Base-by-base conservation (phyloP, 352 stramenopile species). In the Phytopythium ostracodes region DNA sequence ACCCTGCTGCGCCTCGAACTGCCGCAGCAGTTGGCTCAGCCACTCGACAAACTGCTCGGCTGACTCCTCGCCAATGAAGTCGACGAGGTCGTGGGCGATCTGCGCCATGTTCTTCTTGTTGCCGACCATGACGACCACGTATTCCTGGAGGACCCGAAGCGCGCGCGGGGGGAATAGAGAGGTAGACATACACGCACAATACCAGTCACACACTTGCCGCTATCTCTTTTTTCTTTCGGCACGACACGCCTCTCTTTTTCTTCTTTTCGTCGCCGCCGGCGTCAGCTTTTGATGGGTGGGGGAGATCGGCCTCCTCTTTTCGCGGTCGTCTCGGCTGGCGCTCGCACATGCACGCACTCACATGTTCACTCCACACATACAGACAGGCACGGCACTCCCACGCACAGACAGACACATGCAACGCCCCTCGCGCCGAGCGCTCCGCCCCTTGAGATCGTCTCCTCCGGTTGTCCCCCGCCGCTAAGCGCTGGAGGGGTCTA, bases 101-200 rank as follows among this genome's bases (percentile, higher is more conserved):
- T 92, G 83, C 62, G 71, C 75, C 83, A 94, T 91, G 55, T 77
- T 87, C 69, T 92, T 92, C 76, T 91, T 90, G 76, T 92, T 94
- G 72, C 77, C 72, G 62, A 94, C 84, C 85, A 94, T 91, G 31
- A 91, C 80, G 61, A 90, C 78, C 53, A 94, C 82, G 66, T 91
- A 94, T 74, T 94, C 83, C 60, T 60, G 50, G 55, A 55, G 49
- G 36, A 22, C 38, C 20, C 24, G 47, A n/a, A 43, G 40, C 46
- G 55, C 20, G 24, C 22, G 29, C n/a, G 56, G 18, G 29, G 14
- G 4, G 27, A 4, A 50, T 33, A 62, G 22, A 53, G 36, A 70
- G 59, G 69, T 31, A 68, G 14, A 72, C 56, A 73, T 60, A 60
- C 62, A 74, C 62, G 77, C 58, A 79, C 56, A 77, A 64, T 61